Evolutionary conservation across 2,329 filamentous ascomycete species (phyloP), one percentile per base, ranked within the genome.

Genomic region (Leptodontidium sp.): DNA sequence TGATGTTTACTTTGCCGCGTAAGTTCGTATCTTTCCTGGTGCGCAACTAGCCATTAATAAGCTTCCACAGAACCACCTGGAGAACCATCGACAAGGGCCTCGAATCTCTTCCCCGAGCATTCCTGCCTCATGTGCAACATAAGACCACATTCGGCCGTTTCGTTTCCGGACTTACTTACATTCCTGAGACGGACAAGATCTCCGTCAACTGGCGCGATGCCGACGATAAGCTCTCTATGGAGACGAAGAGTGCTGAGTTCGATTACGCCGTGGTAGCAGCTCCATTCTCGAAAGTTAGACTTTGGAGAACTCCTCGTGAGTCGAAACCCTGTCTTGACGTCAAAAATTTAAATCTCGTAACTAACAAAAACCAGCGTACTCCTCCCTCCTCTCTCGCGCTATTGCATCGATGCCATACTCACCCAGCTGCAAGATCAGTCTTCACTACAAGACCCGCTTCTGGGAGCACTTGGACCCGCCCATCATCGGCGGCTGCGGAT

Each of bases 381-480:
- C 79, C 3, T 73, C 78, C 6, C 81, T 82, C 47, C 82, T 86
- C 64, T 76, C 74, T 65, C 81, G 83, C 70, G 85, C 85, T 14
- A 86, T 87, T 75, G 71, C 75, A n/a, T 80, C 81, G 40, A 72
- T 86, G 61, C 77, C 78, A 17, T 86, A 86, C 78, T 75, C 69
- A 1, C 74, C 78, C 0, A 82, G 84, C 55, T 88, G 85, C 81
- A 87, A 87, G 77, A 85, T 93, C 0, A 87, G 90, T 0, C 84
- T 93, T 2, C 89, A 91, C 77, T 93, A 91, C 81, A 82, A 85
- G 67, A 88, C 90, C 0, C 87, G 91, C 1, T 88, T 87, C 80
- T 87, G 85, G 85, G 85, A 87, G 74, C 81, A 84, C 67, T 79
- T 79, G 61, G 77, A 80, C 38, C 81, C 81, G 59, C 84, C 84